These are phyloP conservation scores for Starmerella stigmatis DNA, from an alignment of 805 yeast genomes.

Conservation along the genomic window DNA sequence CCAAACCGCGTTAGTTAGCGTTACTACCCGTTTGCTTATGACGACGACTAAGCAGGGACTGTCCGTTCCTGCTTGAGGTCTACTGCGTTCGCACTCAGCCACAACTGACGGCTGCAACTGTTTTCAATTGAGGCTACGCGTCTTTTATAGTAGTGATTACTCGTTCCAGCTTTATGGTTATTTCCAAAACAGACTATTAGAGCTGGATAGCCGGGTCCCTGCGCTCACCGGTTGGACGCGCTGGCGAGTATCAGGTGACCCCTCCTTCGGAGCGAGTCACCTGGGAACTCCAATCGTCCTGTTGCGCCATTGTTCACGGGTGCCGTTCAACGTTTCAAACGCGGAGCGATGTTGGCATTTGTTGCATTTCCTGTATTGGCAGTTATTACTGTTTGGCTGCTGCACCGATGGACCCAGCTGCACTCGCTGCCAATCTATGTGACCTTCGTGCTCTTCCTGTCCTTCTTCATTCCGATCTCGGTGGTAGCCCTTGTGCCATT, in stretches of 20 bases:
- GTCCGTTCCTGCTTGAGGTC: too few species aligned
- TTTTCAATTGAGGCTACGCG: too few species aligned
- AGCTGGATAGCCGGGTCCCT: too few species aligned
- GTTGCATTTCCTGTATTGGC: constrained; percentile 21
- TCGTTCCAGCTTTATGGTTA: too few species aligned
- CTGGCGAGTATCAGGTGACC: too few species aligned
- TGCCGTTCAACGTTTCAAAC: not conserved
- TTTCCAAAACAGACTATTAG: too few species aligned
- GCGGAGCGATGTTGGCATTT: constrained; percentile 17
- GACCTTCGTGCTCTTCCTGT: constrained; percentile 18
- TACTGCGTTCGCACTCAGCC: too few species aligned
- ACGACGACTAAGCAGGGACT: not conserved
- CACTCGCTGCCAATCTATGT: constrained; percentile 21
- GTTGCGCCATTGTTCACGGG: not conserved
- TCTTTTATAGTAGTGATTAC: too few species aligned
- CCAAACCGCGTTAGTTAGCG: too few species aligned
- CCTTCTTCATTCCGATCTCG: constrained; percentile 66
- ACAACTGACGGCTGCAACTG: too few species aligned
- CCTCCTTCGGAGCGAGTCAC: too few species aligned
- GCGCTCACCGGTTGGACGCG: too few species aligned
- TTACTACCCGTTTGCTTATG: not conserved
- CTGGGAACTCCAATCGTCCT: not conserved
- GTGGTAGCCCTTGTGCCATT: constrained; percentile 64
- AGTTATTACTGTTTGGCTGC: constrained; percentile 17
- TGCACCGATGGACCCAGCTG: constrained; percentile 21